Percentiles rank a stretch among this genome's conserved stretches.
These are phyloP conservation scores for Galeopsis tetrahit DNA, from an alignment of 257 asterid genomes.

Conservation along the genomic window DNA sequence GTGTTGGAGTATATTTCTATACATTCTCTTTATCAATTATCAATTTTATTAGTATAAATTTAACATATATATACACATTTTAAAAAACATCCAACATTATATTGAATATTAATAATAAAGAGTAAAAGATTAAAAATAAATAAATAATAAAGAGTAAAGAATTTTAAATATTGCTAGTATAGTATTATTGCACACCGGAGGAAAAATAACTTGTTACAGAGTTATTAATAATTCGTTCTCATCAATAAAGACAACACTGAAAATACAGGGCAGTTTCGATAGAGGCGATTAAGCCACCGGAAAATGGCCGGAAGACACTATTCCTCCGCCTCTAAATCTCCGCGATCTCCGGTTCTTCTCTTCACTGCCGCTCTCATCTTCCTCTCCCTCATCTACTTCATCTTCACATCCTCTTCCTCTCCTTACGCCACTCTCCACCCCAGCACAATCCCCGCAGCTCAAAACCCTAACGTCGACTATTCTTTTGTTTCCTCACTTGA, in stretches of 20 bases:
- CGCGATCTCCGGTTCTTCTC: constrained; percentile 54
- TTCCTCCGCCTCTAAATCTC: constrained; percentile 42
- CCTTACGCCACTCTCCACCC: constrained; percentile 31
- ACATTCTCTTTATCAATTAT: too few species aligned
- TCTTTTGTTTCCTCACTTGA: constrained; percentile 84
- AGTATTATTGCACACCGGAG: too few species aligned
- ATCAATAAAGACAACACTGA: background rate
- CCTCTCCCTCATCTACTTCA: constrained; percentile 54
- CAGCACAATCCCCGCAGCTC: constrained; percentile 35
- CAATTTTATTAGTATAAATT: too few species aligned
- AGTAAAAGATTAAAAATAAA: too few species aligned
- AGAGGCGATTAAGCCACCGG: constrained; percentile 40
- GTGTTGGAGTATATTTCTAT: too few species aligned
- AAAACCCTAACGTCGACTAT: constrained; percentile 63
- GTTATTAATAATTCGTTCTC: background rate
- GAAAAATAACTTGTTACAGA: background rate
- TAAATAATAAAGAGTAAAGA: too few species aligned
- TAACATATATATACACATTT: too few species aligned
- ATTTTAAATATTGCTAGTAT: too few species aligned
- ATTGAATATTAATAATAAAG: too few species aligned
- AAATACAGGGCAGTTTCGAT: constrained; percentile 14
- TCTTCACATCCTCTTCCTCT: constrained; percentile 45
- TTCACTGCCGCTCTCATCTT: constrained; percentile 46
- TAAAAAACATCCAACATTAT: too few species aligned
- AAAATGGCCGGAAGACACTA: constrained; percentile 75